A percentile compares a stretch with the other conserved stretches of the same genome.
These are phyloP conservation scores for Naematelia aurantialba DNA, from an alignment of 768 basidiomycete genomes.

Conservation along the genomic window DNA sequence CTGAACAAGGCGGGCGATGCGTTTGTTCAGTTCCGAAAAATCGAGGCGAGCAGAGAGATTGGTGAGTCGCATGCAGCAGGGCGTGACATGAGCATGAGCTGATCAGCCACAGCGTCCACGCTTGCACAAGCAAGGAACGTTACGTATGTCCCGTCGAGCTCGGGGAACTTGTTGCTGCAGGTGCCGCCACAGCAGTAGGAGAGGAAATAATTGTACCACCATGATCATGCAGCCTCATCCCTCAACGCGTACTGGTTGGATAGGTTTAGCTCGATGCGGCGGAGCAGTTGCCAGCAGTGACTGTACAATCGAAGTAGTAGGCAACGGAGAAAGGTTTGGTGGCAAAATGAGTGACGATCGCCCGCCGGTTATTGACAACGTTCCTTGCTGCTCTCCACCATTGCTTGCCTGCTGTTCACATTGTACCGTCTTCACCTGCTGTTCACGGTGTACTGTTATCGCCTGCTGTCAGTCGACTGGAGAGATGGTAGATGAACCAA, in stretches of 20 bases:
- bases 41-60: slow-evolving; percentile 97
- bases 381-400: too few relatives aligned
- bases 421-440: too few relatives aligned
- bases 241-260: background rate
- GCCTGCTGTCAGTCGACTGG: too few relatives aligned
- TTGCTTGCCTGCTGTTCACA: too few relatives aligned
- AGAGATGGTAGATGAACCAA: slow-evolving; percentile 9
- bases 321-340: background rate
- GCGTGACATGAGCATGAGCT: background rate
- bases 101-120: slow-evolving; percentile 29
- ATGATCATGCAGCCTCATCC: background rate
- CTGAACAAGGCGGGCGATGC: slow-evolving; percentile 93
- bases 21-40: slow-evolving; percentile 89
- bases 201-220: background rate
- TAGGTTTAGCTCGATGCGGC: too few relatives aligned
- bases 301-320: background rate
- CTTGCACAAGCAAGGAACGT: slow-evolving; percentile 46
- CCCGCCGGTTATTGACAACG: background rate
- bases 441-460: too few relatives aligned
- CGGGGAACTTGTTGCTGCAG: slow-evolving; percentile 43
- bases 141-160: slow-evolving; percentile 43
- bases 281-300: too few relatives aligned
- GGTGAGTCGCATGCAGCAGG: slow-evolving; percentile 49
- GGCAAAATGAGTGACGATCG: too few relatives aligned
- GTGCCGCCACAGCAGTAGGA: slow-evolving; percentile 27